phyloP scores from a whole-genome alignment of 1,284 basidiomycete species.

The Coniferiporia weirii region DNA sequence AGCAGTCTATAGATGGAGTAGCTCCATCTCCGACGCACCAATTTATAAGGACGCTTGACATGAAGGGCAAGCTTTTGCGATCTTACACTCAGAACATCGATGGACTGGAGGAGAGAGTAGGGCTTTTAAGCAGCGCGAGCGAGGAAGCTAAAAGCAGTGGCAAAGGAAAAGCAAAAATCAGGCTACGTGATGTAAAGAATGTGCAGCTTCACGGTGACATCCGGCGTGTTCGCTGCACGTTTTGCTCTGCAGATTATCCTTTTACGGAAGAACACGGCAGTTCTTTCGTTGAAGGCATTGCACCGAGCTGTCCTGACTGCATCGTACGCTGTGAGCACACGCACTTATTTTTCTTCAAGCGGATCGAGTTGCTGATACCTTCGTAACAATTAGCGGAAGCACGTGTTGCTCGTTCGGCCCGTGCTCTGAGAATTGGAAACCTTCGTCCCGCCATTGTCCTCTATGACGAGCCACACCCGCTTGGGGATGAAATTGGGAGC shows the following conservation, averaged over 20 bases:
- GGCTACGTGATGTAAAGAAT: conserved; percentile 69
- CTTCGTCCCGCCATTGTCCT: conserved; percentile 86
- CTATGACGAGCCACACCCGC: conserved; percentile 85
- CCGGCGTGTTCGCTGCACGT: conserved; percentile 78
- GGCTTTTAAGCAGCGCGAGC: conserved; percentile 62
- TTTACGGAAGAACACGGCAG: conserved; percentile 58
- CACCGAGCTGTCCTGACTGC: conserved; percentile 84
- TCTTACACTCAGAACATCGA: conserved; percentile 97
- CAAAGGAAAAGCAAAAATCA: conserved; percentile 61
- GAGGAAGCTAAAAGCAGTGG: conserved; percentile 44
- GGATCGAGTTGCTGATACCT: conserved; percentile 12
- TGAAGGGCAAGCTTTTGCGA: conserved; percentile 79
- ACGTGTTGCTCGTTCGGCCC: conserved; percentile 74
- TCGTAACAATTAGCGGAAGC: conserved; percentile 50
- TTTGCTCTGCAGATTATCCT: conserved; percentile 73
- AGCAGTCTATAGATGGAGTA: conserved; percentile 76
- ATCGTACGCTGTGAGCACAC: conserved; percentile 62
- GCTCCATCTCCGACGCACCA: conserved; percentile 81
- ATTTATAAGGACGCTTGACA: conserved; percentile 82
- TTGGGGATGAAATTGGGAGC: conserved; percentile 79
- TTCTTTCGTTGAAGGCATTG: conserved; percentile 59
- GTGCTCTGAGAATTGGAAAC: conserved; percentile 70
- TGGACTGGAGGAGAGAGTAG: conserved; percentile 80
- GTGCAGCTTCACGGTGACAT: conserved; percentile 92
- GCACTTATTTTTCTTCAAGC: conserved; percentile 8